Evolutionary conservation across 495 filamentous ascomycete genomes (phyloP).

Genomic region (Aspergillus avenaceus): DNA sequence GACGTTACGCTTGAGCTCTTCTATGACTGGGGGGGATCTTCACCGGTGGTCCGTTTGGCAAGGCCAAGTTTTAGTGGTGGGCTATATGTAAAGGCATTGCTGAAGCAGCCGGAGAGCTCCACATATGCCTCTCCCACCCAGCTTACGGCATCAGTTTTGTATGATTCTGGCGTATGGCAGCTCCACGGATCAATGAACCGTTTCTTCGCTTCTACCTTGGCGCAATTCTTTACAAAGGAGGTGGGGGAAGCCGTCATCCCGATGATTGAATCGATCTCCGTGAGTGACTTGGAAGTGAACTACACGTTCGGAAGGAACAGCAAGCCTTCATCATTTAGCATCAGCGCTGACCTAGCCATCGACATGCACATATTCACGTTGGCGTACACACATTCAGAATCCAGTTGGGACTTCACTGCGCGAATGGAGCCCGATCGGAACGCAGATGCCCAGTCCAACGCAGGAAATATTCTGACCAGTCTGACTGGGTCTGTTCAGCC

Average conservation of each 20-base stretch:
- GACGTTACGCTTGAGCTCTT: too few relatives aligned
- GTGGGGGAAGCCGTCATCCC: conserved; percentile 4
- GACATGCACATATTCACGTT: conserved; percentile 16
- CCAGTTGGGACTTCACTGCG: conserved; percentile 12
- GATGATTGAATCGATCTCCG: conserved; percentile 11
- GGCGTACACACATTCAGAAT: conserved; percentile 1
- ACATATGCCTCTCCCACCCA: too few relatives aligned
- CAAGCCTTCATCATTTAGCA: conserved; percentile 4
- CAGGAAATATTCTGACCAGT: neutral
- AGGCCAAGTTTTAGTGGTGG: too few relatives aligned
- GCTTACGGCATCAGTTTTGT: too few relatives aligned
- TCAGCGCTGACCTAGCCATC: conserved; percentile 13
- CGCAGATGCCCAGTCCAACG: neutral
- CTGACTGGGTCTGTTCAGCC: neutral
- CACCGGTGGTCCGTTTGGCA: too few relatives aligned
- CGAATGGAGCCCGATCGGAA: neutral
- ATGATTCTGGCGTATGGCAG: neutral
- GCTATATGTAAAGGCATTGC: too few relatives aligned
- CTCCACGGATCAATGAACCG: neutral
- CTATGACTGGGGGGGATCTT: too few relatives aligned
- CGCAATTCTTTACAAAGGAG: conserved; percentile 12
- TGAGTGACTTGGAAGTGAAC: conserved; percentile 7
- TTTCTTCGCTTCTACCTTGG: conserved; percentile 9
- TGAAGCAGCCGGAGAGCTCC: too few relatives aligned
- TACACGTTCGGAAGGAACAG: conserved; percentile 15